Conservation (phyloP, 257 asterid genomes). For the Coffea canephora region DNA sequence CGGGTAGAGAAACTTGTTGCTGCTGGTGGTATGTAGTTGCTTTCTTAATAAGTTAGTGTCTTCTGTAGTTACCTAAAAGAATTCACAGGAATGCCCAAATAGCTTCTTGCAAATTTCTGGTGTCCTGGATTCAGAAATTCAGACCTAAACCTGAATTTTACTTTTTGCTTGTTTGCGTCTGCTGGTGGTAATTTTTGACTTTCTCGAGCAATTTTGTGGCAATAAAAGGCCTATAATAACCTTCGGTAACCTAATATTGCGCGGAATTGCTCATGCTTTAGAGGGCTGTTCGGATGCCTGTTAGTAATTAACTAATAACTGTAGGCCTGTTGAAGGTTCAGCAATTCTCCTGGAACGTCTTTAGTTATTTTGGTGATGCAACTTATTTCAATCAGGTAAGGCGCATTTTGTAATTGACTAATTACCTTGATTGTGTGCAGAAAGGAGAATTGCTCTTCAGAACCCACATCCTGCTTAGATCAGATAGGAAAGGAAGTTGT, state of each 20-base stretch:
- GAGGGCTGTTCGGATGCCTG: background rate
- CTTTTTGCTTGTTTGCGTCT: background rate
- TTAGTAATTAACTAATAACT: background rate
- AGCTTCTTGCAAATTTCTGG: background rate
- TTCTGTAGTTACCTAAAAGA: background rate
- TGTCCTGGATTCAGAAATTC: background rate
- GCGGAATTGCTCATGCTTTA: background rate
- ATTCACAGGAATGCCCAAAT: background rate
- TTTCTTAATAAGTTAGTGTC: too few relatives aligned
- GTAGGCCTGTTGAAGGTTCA: background rate
- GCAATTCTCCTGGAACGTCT: background rate
- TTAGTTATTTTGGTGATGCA: background rate
- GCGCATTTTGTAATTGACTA: background rate
- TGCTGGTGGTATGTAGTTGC: constrained; percentile 37
- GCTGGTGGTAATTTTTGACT: background rate
- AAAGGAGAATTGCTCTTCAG: constrained; percentile 36
- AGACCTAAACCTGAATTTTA: background rate
- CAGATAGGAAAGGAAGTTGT: constrained; percentile 26
- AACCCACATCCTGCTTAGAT: constrained; percentile 18
- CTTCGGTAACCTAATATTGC: background rate
- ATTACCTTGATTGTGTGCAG: constrained; percentile 13
- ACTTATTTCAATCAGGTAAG: background rate
- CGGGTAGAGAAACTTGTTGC: constrained; percentile 54
- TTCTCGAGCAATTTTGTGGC: background rate
- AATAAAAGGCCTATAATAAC: background rate